Conservation (phyloP, 2,329 filamentous ascomycete species). For the Trichoderma atroviride region DNA sequence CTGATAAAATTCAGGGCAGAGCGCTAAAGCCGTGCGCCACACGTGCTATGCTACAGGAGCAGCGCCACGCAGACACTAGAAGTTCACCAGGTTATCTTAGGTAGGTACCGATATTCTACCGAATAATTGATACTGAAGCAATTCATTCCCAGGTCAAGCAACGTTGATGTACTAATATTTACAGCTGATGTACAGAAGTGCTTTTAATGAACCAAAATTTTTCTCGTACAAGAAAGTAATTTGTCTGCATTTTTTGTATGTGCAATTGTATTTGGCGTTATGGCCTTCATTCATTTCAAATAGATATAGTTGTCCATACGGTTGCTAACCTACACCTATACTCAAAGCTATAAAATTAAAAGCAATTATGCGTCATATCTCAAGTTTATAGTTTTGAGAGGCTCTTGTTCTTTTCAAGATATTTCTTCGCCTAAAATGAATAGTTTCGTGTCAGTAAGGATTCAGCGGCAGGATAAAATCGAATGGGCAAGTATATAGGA, state of each 20-base stretch:
- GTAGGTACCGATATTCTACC: neutral
- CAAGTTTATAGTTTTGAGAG: neutral
- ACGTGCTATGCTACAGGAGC: too few species aligned
- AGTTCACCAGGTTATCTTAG: neutral
- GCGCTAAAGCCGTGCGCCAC: conserved; percentile 4
- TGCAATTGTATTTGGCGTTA: neutral
- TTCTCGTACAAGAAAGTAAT: neutral
- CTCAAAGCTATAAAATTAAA: neutral
- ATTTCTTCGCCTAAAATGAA: neutral
- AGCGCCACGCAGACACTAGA: neutral
- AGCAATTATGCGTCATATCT: neutral
- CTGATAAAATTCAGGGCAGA: neutral
- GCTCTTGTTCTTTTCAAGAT: neutral
- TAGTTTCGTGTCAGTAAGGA: neutral
- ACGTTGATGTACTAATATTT: too few species aligned
- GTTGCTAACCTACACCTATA: neutral
- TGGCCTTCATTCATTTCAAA: neutral
- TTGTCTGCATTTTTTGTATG: neutral
- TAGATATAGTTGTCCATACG: neutral
- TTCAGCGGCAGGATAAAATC: too few species aligned
- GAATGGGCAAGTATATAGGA: neutral
- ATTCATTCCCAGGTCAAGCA: too few species aligned
- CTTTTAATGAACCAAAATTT: neutral
- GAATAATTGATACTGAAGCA: neutral
- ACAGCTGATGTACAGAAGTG: too few species aligned